Evolutionary conservation across 1,284 basidiomycete species (phyloP), one percentile per base, ranked within the genome.

Genomic region (Ganoderma leucocontextum): DNA sequence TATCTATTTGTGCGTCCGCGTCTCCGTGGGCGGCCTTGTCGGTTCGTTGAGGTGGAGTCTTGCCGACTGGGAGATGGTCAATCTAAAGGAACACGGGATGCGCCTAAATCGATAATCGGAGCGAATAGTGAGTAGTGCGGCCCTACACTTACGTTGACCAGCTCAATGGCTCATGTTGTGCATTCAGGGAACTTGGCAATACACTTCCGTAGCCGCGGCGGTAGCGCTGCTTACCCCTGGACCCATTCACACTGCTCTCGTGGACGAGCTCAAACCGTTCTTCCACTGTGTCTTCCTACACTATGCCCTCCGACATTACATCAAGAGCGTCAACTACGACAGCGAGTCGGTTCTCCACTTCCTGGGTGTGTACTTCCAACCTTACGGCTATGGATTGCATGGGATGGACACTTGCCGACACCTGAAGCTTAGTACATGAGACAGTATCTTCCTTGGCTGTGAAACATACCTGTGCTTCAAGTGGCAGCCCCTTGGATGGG

Each of bases 41-140:
- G 25, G n/a, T 29, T 12, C 12, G 6, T 44, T 38, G 59, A 60
- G 9, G 38, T 38, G 59, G 6, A 25, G 42, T 1, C 59, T 60
- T 8, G n/a, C 8, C 2, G 59, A 60, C 25, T 60, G 59, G 59
- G 59, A 60, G 59, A 38, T 60, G 17, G 42, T 39, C 15, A 60
- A 59, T 3, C 58, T 7, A 39, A 2, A 39, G 13, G 39, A 39
- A 39, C 9, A 4, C 39, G 39, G 4, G 4, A 13, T 13, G 13
- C 39, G 39, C 9, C 39, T 1, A 39, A 8, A 1, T 10, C 39
- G 4, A 13, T 4, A 2, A 39, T 13, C 39, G 39, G 39, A 39
- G 39, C 39, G 39, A 39, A 39, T 13, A 13, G 39, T 39, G 39
- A 39, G 39, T 39, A 4, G 13, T 10, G 39, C 4, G 39, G 29